These are phyloP conservation scores for Roridomyces roridus DNA, from an alignment of 768 basidiomycete genomes.

Conservation along the genomic window DNA sequence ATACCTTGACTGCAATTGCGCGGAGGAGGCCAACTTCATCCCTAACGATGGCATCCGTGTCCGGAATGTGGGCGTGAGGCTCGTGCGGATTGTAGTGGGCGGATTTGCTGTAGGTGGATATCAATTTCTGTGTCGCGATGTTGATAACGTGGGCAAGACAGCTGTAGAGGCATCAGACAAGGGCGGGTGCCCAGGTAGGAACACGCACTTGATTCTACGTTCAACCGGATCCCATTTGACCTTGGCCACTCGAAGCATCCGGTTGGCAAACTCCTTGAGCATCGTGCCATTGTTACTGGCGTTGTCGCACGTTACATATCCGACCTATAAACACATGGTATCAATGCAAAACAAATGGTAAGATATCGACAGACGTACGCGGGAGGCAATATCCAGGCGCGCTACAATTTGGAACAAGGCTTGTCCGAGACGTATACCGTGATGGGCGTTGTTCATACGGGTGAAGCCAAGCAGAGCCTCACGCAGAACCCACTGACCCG, in stretches of 20 bases:
- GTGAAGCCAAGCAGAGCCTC: conserved; percentile 40
- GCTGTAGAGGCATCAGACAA: background rate
- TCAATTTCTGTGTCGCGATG: conserved; percentile 14
- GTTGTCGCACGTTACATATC: background rate
- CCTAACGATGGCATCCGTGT: background rate
- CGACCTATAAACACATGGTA: background rate
- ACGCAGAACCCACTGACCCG: conserved; percentile 32
- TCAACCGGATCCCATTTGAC: background rate
- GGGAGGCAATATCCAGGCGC: conserved; percentile 32
- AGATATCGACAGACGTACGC: conserved; percentile 23
- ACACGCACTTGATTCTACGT: background rate
- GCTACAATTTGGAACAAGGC: conserved; percentile 36
- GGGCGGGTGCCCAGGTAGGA: too few species aligned
- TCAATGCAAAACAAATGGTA: background rate
- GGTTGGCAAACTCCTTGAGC: background rate
- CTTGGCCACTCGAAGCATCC: background rate
- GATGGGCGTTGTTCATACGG: conserved; percentile 42
- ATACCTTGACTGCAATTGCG: conserved; percentile 33
- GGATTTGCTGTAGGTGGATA: conserved; percentile 13
- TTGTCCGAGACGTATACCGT: conserved; percentile 38
- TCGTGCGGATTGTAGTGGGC: conserved; percentile 4
- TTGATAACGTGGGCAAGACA: conserved; percentile 16
- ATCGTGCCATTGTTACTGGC: background rate
- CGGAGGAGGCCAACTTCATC: conserved; percentile 31
- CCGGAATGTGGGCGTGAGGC: conserved; percentile 10